Percentiles rank a stretch among this genome's conserved stretches.
These are phyloP conservation scores for Ustilago cynodontis DNA, from an alignment of 1,284 basidiomycete genomes.

Conservation along the genomic window DNA sequence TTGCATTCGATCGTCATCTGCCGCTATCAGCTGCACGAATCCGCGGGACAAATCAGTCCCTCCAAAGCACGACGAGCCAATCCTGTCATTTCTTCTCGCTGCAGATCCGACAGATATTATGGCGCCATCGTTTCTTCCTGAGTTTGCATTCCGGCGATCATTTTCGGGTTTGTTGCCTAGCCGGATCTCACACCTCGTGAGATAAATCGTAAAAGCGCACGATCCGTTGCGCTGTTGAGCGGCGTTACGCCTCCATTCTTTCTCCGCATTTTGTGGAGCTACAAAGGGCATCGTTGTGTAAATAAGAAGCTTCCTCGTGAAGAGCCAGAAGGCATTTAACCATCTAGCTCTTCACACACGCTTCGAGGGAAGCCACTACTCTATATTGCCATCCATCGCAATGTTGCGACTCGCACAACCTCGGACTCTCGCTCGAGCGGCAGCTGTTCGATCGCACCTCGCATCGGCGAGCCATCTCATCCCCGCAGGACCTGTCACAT, in stretches of 20 bases:
- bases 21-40: constrained; percentile 17
- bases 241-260: constrained; percentile 6
- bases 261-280: background rate
- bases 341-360: no score
- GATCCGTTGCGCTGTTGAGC: background rate
- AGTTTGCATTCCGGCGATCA: background rate
- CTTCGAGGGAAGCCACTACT: no score
- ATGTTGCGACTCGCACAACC: constrained; percentile 18
- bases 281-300: background rate
- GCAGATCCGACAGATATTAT: constrained; percentile 9
- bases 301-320: background rate
- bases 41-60: background rate
- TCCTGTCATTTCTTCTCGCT: constrained; percentile 4
- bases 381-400: background rate
- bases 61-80: background rate
- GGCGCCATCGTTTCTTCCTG: constrained; percentile 21
- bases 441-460: background rate
- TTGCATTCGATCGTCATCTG: constrained; percentile 20
- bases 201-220: background rate
- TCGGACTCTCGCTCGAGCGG: constrained; percentile 14
- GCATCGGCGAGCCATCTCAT: background rate
- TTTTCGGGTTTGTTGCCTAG: background rate
- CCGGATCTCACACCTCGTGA: constrained; percentile 1
- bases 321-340: background rate
- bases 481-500: no score